These are phyloP conservation scores for Clonostachys sp. DNA, from an alignment of 2,329 filamentous ascomycete genomes.

Conservation along the genomic window DNA sequence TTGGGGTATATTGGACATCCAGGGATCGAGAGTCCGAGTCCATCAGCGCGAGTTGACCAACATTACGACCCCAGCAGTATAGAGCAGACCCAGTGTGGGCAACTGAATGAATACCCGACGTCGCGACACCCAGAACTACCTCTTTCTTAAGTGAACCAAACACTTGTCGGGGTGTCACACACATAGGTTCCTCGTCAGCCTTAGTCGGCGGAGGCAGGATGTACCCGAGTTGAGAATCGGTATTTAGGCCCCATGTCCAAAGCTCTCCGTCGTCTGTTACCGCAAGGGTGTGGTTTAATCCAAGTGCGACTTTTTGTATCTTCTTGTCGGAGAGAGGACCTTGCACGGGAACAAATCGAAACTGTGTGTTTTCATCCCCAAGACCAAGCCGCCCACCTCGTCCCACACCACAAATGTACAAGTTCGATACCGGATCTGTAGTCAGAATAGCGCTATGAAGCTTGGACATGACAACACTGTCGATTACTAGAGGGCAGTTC, in stretches of 20 bases:
- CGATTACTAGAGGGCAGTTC: constrained; percentile 68
- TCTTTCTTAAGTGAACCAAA: constrained; percentile 92
- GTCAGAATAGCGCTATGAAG: constrained; percentile 87
- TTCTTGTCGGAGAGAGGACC: constrained; percentile 71
- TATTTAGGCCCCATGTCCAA: constrained; percentile 92
- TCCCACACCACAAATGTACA: constrained; percentile 90
- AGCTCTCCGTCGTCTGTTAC: constrained; percentile 83
- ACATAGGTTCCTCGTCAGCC: constrained; percentile 80
- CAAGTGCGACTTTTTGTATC: constrained; percentile 73
- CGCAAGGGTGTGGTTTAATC: constrained; percentile 87
- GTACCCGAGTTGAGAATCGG: constrained; percentile 82
- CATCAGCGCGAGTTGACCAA: constrained; percentile 88
- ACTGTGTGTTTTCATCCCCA: constrained; percentile 85
- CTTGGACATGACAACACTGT: constrained; percentile 85
- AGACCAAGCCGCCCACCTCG: constrained; percentile 84
- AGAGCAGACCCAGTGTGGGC: constrained; percentile 77
- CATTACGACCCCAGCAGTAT: constrained; percentile 93
- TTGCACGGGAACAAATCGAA: constrained; percentile 79
- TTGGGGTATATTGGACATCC: constrained; percentile 74
- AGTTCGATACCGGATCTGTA: constrained; percentile 79
- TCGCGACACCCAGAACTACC: constrained; percentile 72
- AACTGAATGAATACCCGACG: constrained; percentile 87
- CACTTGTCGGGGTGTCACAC: constrained; percentile 77
- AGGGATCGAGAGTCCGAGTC: constrained; percentile 92
- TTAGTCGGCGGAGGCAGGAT: constrained; percentile 60